Evolutionary conservation across 1,284 basidiomycete genomes (phyloP).

Genomic region (Malassezia arunalokei): DNA sequence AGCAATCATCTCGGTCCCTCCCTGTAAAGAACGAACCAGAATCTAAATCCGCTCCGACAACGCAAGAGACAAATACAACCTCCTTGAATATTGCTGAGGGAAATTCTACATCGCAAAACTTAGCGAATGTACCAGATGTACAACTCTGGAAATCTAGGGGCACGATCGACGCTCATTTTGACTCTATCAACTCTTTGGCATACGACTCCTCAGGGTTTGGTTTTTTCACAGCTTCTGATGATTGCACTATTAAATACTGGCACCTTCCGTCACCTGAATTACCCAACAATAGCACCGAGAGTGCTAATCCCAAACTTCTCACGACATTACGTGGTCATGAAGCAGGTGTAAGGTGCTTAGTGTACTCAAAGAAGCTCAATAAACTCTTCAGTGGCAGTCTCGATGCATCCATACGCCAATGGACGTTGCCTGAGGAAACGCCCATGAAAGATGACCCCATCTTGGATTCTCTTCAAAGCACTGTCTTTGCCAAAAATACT

Average conservation of each 20-base stretch:
- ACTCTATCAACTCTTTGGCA: conserved; percentile 74
- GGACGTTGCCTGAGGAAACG: conserved; percentile 54
- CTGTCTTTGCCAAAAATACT: conserved; percentile 49
- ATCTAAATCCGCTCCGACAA: not conserved
- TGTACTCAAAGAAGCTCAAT: conserved; percentile 63
- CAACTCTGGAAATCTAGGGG: conserved; percentile 38
- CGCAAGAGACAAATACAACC: not conserved
- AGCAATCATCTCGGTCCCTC: not conserved
- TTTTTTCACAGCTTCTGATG: conserved; percentile 81
- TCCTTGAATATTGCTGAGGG: not conserved
- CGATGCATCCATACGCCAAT: conserved; percentile 82
- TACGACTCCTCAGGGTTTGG: conserved; percentile 69
- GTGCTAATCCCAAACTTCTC: conserved; percentile 48
- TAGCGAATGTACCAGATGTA: conserved; percentile 20
- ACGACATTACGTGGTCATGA: conserved; percentile 84
- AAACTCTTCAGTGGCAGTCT: conserved; percentile 80
- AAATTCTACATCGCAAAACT: not conserved
- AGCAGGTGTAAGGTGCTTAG: conserved; percentile 73
- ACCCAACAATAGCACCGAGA: not conserved
- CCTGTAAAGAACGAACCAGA: not conserved
- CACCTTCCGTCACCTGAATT: conserved; percentile 49
- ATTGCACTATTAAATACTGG: conserved; percentile 93
- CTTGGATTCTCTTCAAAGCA: not conserved
- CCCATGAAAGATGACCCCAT: conserved; percentile 54
- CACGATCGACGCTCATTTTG: conserved; percentile 61